Evolutionary conservation across 768 basidiomycete genomes (phyloP), one percentile per base, ranked within the genome.

Genomic region (Amanita rimosa): DNA sequence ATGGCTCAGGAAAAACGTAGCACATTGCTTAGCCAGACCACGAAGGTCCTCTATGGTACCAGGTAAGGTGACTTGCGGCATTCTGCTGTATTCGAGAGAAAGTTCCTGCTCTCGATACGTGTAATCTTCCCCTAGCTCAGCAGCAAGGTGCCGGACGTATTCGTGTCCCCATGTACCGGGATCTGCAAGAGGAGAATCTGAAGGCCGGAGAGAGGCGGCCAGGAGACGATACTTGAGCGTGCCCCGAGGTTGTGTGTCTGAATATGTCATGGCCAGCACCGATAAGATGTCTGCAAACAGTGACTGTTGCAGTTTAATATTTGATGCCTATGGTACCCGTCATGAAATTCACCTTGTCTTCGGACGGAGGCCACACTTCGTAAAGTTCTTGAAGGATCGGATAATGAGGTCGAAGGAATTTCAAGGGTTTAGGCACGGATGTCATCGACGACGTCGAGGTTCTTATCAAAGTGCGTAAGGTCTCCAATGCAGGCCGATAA

Each of bases 151-250:
- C 29, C 95, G 83, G 47, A 98, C 90, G 60, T 99, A 99, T 71
- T 99, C 96, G 62, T 99, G 94, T 3, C 96, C 96, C 96, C 96
- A 99, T 27, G 82, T 76, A n/a, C 95, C 94, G 0, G 96, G 94
- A 55, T 92, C 89, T 2, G 85, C 74, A 17, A 88, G 76, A 3
- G 80, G 78, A 2, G 85, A 78, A 35, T 79, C 72, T 14, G 75
- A 59, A 29, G 82, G 78, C 39, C 79, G 76, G 43, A 85, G 70
- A 14, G 83, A 77, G 7, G 81, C 78, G 6, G 89, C 85, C 31
- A 93, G 73, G 17, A 98, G 77, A 41, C 94, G 86, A 68, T 96
- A 98, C 53, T 82, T 80, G 24, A 99, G 81, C 2, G 96, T 99
- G 49, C 95, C 95, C 43, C 96, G 84, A 35, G 92, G 91, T 68